Conservation (phyloP, 331 rosid genomes). For the Quercus lobata region DNA sequence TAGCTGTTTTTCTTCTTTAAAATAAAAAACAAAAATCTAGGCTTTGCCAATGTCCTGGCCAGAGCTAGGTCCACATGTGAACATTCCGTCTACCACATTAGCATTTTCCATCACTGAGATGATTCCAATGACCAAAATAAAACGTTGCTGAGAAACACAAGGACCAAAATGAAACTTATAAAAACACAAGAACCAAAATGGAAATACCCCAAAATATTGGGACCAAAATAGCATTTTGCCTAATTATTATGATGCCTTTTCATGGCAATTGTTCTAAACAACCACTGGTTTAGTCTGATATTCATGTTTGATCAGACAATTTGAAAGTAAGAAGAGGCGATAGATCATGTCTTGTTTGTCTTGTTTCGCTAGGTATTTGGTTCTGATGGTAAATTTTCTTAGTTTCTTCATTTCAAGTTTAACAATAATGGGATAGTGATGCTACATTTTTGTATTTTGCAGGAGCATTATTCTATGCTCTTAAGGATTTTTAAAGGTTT, state of each 20-base stretch:
- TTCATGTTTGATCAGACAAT: background rate
- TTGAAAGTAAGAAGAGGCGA: background rate
- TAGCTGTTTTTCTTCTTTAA: too few species aligned
- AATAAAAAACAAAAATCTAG: too few species aligned
- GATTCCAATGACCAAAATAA: too few species aligned
- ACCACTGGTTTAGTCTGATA: background rate
- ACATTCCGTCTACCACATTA: too few species aligned
- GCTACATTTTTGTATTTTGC: slow-evolving; percentile 12
- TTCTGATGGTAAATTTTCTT: background rate
- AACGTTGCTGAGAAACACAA: too few species aligned
- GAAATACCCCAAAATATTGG: too few species aligned
- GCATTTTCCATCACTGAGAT: too few species aligned
- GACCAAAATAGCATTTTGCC: too few species aligned
- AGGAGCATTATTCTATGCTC: slow-evolving; percentile 51
- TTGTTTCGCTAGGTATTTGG: background rate
- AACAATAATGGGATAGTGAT: background rate
- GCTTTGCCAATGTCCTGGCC: too few species aligned
- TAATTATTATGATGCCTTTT: background rate
- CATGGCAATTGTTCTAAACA: background rate
- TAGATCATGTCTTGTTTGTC: background rate
- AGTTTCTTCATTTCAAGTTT: background rate
- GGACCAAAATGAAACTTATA: too few species aligned
- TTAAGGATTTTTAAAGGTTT: slow-evolving; percentile 57
- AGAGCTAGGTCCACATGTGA: too few species aligned
- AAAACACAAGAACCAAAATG: too few species aligned